Conservation (phyloP, 495 filamentous ascomycete genomes). For the Tuber microsphaerosporum region DNA sequence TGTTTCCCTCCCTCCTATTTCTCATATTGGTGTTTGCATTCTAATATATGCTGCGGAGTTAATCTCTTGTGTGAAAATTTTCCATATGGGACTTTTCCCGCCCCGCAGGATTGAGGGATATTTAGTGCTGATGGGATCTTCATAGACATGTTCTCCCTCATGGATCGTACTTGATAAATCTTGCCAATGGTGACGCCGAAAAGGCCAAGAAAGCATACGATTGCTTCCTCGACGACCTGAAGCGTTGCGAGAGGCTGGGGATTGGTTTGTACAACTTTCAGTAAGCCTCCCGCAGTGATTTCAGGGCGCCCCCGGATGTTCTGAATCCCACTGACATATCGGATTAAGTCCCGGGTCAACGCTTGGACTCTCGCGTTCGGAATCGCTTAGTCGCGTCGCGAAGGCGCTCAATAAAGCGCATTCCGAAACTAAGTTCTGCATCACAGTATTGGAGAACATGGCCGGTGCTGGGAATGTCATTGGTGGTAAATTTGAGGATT, state of each 20-base stretch:
- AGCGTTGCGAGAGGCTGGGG: conserved; percentile 78
- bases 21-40: not conserved
- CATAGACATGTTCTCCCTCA: conserved; percentile 73
- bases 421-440: conserved; percentile 61
- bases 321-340: conserved; percentile 21
- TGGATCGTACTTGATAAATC: conserved; percentile 92
- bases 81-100: not conserved
- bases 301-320: not conserved
- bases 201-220: conserved; percentile 83
- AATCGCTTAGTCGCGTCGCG: conserved; percentile 72
- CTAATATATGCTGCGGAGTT: not conserved
- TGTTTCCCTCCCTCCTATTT: conserved; percentile 26
- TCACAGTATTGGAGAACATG: conserved; percentile 91
- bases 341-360: conserved; percentile 63
- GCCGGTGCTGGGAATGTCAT: conserved; percentile 76
- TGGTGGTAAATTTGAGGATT: conserved; percentile 73
- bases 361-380: conserved; percentile 55
- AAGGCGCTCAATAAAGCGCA: conserved; percentile 72
- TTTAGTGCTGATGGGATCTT: not conserved
- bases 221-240: conserved; percentile 79
- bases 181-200: conserved; percentile 69
- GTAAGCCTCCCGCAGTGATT: conserved; percentile 40
- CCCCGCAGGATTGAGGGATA: not conserved
- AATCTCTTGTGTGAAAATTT: not conserved
- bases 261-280: conserved; percentile 96